A percentile compares a stretch with the other conserved stretches of the same genome.
These are phyloP conservation scores for Stylonectria norvegica DNA, from an alignment of 2,329 filamentous ascomycete species.

Conservation along the genomic window DNA sequence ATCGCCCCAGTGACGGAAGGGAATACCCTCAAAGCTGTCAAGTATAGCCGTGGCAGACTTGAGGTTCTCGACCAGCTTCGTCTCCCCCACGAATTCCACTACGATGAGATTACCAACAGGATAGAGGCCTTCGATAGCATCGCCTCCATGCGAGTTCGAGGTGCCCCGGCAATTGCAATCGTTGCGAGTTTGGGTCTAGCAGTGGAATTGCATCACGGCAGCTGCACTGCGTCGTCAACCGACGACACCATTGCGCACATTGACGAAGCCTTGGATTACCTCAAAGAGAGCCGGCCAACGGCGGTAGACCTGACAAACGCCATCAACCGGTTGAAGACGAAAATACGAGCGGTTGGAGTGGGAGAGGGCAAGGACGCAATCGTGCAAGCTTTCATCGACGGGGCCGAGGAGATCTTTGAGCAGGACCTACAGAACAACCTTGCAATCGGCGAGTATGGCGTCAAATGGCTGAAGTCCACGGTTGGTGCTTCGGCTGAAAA, in stretches of 20 bases:
- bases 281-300: conserved; percentile 85
- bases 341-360: conserved; percentile 51
- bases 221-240: conserved; percentile 40
- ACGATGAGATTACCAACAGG: conserved; percentile 66
- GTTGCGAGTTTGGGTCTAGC: conserved; percentile 89
- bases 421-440: conserved; percentile 87
- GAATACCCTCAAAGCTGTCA: conserved; percentile 73
- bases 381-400: conserved; percentile 66
- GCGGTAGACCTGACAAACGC: conserved; percentile 94
- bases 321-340: conserved; percentile 70
- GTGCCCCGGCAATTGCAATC: conserved; percentile 91
- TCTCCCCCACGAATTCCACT: conserved; percentile 75
- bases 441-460: conserved; percentile 77
- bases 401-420: conserved; percentile 81
- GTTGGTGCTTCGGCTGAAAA: conserved; percentile 44
- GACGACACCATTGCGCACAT: conserved; percentile 68
- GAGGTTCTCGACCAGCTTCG: conserved; percentile 81
- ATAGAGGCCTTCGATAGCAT: conserved; percentile 81
- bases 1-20: no score
- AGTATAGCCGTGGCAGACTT: conserved; percentile 68
- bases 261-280: conserved; percentile 73
- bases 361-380: conserved; percentile 49
- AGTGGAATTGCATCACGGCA: conserved; percentile 68
- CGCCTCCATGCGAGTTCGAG: conserved; percentile 73
- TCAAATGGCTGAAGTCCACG: conserved; percentile 73